These are phyloP conservation scores for Wickerhamomyces silvicola DNA, from an alignment of 805 yeast genomes.

Conservation along the genomic window DNA sequence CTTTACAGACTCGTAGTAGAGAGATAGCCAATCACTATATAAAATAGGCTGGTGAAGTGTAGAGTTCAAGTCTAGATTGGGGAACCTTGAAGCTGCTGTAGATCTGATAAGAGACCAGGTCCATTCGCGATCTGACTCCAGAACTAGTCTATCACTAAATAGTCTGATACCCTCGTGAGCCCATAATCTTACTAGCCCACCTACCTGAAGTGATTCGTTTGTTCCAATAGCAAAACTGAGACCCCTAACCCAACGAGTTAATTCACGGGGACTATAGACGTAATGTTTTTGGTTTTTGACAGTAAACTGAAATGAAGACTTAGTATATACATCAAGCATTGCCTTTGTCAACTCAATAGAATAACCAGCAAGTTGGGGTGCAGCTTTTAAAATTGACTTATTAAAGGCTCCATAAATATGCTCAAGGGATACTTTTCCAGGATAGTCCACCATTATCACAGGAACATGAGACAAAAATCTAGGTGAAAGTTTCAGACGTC, in stretches of 20 bases:
- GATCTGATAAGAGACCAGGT: conserved; percentile 33
- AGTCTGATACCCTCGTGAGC: conserved; percentile 76
- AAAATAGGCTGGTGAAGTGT: conserved; percentile 48
- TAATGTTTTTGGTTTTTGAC: conserved; percentile 46
- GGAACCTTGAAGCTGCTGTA: conserved; percentile 37
- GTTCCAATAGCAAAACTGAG: conserved; percentile 44
- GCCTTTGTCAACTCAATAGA: conserved; percentile 47
- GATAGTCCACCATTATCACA: conserved; percentile 73
- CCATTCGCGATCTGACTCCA: conserved; percentile 40
- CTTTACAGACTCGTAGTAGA: conserved; percentile 51
- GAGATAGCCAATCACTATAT: conserved; percentile 70
- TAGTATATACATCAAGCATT: conserved; percentile 57
- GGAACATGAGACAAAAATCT: conserved; percentile 65
- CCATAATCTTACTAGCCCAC: conserved; percentile 57
- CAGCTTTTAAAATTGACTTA: conserved; percentile 47
- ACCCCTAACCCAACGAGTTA: conserved; percentile 86
- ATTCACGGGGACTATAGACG: conserved; percentile 81
- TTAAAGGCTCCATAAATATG: conserved; percentile 64
- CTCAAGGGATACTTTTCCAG: conserved; percentile 51
- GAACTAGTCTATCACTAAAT: conserved; percentile 66
- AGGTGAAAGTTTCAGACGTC: conserved; percentile 50
- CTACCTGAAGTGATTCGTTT: conserved; percentile 31
- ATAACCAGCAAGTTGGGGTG: conserved; percentile 56
- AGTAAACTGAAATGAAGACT: conserved; percentile 36
- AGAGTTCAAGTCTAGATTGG: conserved; percentile 30